These are phyloP conservation scores for Paramecium bursaria DNA, from an alignment of 73 alveolate species.

Conservation along the genomic window DNA sequence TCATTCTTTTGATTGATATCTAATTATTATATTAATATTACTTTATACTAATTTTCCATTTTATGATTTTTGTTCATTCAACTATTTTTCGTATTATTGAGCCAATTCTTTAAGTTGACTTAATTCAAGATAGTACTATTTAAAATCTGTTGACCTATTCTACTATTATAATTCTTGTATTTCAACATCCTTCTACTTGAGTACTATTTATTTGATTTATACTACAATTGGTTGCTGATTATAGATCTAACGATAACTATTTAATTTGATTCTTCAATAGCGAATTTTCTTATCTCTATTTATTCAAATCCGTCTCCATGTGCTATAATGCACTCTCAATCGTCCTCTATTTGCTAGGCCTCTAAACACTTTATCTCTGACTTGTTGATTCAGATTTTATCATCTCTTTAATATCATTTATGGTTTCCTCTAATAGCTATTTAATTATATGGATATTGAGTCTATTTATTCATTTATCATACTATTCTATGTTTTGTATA, in stretches of 20 bases:
- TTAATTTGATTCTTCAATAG: conserved; percentile 7
- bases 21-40: neutral
- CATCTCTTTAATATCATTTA: too few species aligned
- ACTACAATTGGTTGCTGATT: conserved; percentile 14
- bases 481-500: too few species aligned
- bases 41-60: conserved; percentile 18
- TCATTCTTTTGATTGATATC: neutral
- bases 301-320: conserved; percentile 1
- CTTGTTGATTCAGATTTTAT: too few species aligned
- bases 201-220: conserved; percentile 16
- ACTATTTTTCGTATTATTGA: conserved; percentile 9
- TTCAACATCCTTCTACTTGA: conserved; percentile 2
- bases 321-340: conserved; percentile 41
- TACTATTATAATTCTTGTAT: neutral
- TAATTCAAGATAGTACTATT: conserved; percentile 31
- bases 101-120: neutral
- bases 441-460: too few species aligned
- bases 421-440: too few species aligned
- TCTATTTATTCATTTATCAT: too few species aligned
- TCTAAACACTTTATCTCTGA: too few species aligned
- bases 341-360: too few species aligned
- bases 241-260: conserved; percentile 23
- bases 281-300: conserved; percentile 6
- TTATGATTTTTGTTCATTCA: neutral
- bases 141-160: neutral